Evolutionary conservation across 208 protist species (phyloP).

Genomic region (Crithidia expoeki): DNA sequence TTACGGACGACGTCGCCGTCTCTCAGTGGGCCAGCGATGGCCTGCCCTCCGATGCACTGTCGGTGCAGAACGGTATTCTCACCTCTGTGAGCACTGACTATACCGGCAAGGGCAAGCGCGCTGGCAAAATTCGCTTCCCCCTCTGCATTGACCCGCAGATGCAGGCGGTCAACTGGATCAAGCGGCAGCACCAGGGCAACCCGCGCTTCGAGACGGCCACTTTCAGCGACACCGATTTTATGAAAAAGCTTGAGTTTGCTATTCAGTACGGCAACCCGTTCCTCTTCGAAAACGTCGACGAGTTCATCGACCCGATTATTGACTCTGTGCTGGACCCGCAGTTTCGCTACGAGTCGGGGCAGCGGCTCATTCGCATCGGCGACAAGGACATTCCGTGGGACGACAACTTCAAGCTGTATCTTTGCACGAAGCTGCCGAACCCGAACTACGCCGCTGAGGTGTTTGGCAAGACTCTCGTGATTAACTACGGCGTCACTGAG

Average conservation of each 20-base stretch:
- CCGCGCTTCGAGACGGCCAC: constrained; percentile 93
- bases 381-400: constrained; percentile 98
- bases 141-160: constrained; percentile 99
- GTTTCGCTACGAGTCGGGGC: constrained; percentile 85
- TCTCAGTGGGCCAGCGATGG: constrained; percentile 97
- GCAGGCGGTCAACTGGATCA: constrained; percentile 99
- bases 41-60: constrained; percentile 98
- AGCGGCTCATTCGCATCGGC: constrained; percentile 92
- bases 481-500: constrained; percentile 99
- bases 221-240: constrained; percentile 97
- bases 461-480: constrained; percentile 97
- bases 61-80: constrained; percentile 98
- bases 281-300: constrained; percentile 98
- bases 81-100: constrained; percentile 90
- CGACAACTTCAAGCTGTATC: constrained; percentile 97
- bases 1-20: constrained; percentile 97
- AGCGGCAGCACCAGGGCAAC: constrained; percentile 94
- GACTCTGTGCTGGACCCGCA: constrained; percentile 98
- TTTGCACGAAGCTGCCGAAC: constrained; percentile 99
- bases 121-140: constrained; percentile 94
- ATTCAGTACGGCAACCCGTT: constrained; percentile 98
- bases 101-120: constrained; percentile 75
- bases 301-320: constrained; percentile 99
- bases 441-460: constrained; percentile 98
- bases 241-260: constrained; percentile 97